These are phyloP conservation scores for Candida caryicola DNA, from an alignment of 805 yeast species.

Conservation along the genomic window DNA sequence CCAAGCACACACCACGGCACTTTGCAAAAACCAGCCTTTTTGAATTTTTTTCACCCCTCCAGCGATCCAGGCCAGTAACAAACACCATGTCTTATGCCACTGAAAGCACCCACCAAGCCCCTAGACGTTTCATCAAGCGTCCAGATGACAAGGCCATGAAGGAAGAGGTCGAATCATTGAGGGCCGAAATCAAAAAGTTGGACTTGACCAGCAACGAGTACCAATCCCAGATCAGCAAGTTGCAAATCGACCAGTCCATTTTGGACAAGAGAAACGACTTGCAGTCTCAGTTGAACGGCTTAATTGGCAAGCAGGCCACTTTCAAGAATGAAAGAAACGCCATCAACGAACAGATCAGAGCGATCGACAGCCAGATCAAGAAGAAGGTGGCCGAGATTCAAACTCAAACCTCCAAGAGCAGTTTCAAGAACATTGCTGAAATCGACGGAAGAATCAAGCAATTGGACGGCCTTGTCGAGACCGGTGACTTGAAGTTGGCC, in stretches of 20 bases:
- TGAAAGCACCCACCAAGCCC: conserved; percentile 5
- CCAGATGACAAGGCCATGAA: conserved; percentile 71
- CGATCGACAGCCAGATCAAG: conserved; percentile 66
- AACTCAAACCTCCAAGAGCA: conserved; percentile 65
- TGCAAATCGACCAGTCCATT: conserved; percentile 30
- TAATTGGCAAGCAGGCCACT: conserved; percentile 45
- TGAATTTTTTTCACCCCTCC: background rate
- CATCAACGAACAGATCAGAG: conserved; percentile 69
- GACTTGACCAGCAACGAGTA: conserved; percentile 53
- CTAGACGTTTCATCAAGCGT: conserved; percentile 61
- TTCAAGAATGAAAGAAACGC: conserved; percentile 47
- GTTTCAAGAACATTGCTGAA: conserved; percentile 64
- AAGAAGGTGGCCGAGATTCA: conserved; percentile 74
- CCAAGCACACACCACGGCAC: no score
- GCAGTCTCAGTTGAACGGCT: conserved; percentile 36
- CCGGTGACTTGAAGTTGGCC: conserved; percentile 80
- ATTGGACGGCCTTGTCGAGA: conserved; percentile 71
- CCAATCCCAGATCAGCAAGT: conserved; percentile 50
- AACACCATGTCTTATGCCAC: conserved; percentile 10
- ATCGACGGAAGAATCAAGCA: conserved; percentile 62
- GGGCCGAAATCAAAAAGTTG: conserved; percentile 60
- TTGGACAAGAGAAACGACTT: conserved; percentile 32
- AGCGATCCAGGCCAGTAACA: background rate
- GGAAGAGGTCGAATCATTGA: conserved; percentile 51
- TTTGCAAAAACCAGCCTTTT: no score